phyloP scores from a whole-genome alignment of 2,329 filamentous ascomycete species.

The Trichoderma hamatum region DNA sequence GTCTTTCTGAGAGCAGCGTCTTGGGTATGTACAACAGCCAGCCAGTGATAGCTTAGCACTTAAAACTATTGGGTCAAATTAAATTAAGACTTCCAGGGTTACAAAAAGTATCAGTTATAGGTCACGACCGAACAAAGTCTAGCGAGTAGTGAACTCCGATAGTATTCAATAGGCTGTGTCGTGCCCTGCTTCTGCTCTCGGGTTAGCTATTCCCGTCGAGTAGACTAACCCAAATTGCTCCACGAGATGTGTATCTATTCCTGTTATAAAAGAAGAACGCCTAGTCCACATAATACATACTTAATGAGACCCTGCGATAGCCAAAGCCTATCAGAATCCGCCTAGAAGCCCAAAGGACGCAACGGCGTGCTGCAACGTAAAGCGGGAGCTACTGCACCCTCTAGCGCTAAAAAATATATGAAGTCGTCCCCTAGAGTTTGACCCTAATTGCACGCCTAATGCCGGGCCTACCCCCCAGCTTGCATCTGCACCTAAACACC shows the following conservation, averaged over 20 bases:
- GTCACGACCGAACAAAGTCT: background rate
- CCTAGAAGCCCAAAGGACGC: background rate
- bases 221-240: background rate
- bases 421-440: background rate
- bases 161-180: no score
- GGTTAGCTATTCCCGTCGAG: no score
- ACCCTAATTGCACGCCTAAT: no score
- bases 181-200: no score
- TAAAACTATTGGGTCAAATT: background rate
- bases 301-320: background rate
- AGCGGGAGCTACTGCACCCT: slow-evolving; percentile 21
- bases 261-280: background rate
- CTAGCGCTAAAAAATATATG: background rate
- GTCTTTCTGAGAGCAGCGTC: background rate
- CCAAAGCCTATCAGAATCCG: background rate
- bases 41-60: background rate
- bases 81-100: no score
- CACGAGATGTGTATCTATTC: background rate
- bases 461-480: background rate
- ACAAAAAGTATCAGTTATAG: no score
- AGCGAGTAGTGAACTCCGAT: background rate
- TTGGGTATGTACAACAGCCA: background rate
- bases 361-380: background rate
- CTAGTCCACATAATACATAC: background rate
- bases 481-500: background rate